Evolutionary conservation across 2,329 filamentous ascomycete species (phyloP), one percentile per base, ranked within the genome.

Genomic region (Xylaria sp.): DNA sequence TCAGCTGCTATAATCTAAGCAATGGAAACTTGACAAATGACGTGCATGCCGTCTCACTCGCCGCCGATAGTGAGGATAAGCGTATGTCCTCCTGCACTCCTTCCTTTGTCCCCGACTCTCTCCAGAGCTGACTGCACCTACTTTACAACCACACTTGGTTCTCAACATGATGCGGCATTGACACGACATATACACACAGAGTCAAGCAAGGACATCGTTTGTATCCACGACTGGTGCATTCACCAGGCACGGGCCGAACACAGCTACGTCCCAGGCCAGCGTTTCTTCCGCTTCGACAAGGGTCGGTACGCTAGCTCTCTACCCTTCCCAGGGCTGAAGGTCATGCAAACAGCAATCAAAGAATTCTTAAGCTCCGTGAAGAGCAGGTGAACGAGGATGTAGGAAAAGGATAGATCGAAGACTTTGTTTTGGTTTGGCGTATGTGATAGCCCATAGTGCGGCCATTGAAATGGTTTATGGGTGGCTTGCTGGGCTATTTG

Each of bases 171-270:
- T 9, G 45, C n/a, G n/a, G n/a, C n/a, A 47, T 36, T 54, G 11
- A 53, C 17, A 32, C 47, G 24, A 19, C 36, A 12, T 21, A 8
- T 0, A 45, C 3, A 39, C 17, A 17, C 14, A 72, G 70, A 70
- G 57, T 58, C 70, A 14, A 51, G 68, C 36, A 63, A 65, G 12
- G 68, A 70, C 50, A 67, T 70, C 19, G 50, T 70, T 45, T 68
- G 54, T 54, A 60, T 72, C 54, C 68, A 72, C n/a, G 70, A 72
- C 61, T 72, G 70, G 70, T 70, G 68, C 27, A 53, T 72, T 24
- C 45, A 68, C 24, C 69, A 68, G 51, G 70, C 68, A 30, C 61
- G 51, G 17, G 27, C 51, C 2, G 55, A 65, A 4, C 45, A 58
- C 50, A 47, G 60, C 2, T 72, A 70, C 34, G 60, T 70, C 9